Base-by-base conservation (phyloP, 2,329 filamentous ascomycete genomes). In the Epichloe scottii region DNA sequence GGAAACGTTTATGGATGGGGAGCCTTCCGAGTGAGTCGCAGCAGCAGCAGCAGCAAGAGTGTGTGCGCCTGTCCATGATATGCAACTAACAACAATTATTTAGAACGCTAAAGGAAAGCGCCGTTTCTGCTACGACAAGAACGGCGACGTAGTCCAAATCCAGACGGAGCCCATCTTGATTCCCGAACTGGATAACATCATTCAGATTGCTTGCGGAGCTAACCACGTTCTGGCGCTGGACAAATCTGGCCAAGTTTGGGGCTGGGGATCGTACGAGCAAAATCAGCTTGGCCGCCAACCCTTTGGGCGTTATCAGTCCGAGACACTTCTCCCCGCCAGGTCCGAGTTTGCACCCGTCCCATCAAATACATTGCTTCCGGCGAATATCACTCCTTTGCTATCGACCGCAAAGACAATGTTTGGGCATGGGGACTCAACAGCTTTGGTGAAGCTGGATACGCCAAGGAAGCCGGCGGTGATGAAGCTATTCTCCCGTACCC, bases 391-490 rank as follows among this genome's bases (percentile, higher is more conserved):
- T 86, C 82, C 58, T 91, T 95, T 58, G 87, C 87, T 17, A 74
- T 95, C 45, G 81, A 85, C 66, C 76, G 78, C 52, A 76, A 79
- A 14, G 86, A 82, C 39, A 75, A 78, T 33, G 84, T 91, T 34
- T 93, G 82, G 68, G 79, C 82, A 0, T 95, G 89, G 88, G 89
- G 89, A 23, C 72, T 91, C 33, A 95, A 95, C 75, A 89, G 86
- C 68, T 94, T 87, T 66, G 86, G 84, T 55, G 84, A 95, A 70
- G 87, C 86, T 15, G 88, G 71, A 4, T 79, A 86, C 48, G 72
- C 73, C 48, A 72, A 76, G 49, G 76, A 86, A 52, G 71, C 69
- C 37, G 65, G 71, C 19, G 65, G 68, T 53, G 67, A 74, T 17
- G 77, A 78, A 30, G 83, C 82, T 50, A 87, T 84, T 54, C 77